Base-by-base conservation (phyloP, 495 filamentous ascomycete genomes). In the Penicillium crystallinum region DNA sequence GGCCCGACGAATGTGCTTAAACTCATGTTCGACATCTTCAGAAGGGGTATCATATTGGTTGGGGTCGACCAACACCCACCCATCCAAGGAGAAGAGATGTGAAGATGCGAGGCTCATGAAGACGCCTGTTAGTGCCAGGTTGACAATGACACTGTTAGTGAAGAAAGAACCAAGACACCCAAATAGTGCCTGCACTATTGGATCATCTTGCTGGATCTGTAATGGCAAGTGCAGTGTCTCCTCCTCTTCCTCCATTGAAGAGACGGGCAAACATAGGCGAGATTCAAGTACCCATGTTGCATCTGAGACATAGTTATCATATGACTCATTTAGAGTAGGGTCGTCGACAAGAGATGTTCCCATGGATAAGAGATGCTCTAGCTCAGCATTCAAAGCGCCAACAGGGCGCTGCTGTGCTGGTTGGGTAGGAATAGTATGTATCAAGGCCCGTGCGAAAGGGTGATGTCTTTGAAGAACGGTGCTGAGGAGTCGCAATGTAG, bases 381-480 rank as follows among this genome's bases (percentile, higher is more conserved):
- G 75, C 65, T 96, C 88, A 45, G 84, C 82, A 49, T 95, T 83
- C 60, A 96, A 82, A 6, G 84, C 86, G 31, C 89, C 91, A 31
- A 89, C 75, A 0, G 89, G 89, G 21, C 91, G 83, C 56, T 80
- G 74, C 27, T 81, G 62, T n/a, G 82, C 67, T 19, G 77, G 73
- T 40, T 81, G 79, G 2, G 80, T 81, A 49, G 84, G 83, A 3
- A 92, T 70, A n/a, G 75, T 78, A 22, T 74, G 69, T 10, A 98
- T 73, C 1, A 90, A 85, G 0, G 84, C 84, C 43, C 88, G 77
- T 6, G 90, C 86, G 70, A 95, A 95, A 11, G 82, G 81, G 65
- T 95, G 90, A 69, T 97, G 90, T 61, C 88, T 82, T 61, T 86
- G 84, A 49, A 97, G 76, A 52, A 97, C 86, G 25, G 89, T 84